Conservation (phyloP, 176 grass and related monocot genomes). For the Stipa capillata region DNA sequence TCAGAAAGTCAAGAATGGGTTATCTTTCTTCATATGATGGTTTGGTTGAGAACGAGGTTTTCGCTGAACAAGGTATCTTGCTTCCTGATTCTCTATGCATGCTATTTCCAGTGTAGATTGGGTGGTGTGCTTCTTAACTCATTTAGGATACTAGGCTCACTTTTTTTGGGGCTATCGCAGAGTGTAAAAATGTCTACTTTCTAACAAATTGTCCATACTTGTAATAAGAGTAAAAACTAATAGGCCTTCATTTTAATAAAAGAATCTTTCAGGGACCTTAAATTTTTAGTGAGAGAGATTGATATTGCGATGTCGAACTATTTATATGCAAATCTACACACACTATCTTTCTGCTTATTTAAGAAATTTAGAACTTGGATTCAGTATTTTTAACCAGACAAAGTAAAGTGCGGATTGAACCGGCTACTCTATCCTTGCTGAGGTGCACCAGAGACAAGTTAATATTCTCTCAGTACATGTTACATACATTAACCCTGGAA, state of each 20-base stretch:
- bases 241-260: neutral
- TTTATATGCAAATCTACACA: neutral
- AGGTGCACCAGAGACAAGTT: neutral
- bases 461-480: neutral
- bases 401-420: neutral
- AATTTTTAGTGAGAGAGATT: neutral
- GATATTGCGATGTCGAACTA: neutral
- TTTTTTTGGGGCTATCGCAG: neutral
- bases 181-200: neutral
- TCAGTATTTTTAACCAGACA: conserved; percentile 3
- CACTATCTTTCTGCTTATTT: conserved; percentile 14
- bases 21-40: conserved; percentile 59
- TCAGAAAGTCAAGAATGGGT: conserved; percentile 80
- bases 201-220: neutral
- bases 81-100: neutral
- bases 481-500: neutral
- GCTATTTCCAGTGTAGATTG: conserved; percentile 21
- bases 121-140: neutral
- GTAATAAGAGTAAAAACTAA: neutral
- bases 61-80: conserved; percentile 73
- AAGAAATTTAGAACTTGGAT: neutral
- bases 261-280: neutral
- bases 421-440: neutral
- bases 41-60: conserved; percentile 63
- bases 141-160: neutral